A percentile compares a stretch with the other conserved stretches of the same genome.
These are phyloP conservation scores for Pichia thaimueangensis DNA, from an alignment of 805 yeast genomes.

Conservation along the genomic window DNA sequence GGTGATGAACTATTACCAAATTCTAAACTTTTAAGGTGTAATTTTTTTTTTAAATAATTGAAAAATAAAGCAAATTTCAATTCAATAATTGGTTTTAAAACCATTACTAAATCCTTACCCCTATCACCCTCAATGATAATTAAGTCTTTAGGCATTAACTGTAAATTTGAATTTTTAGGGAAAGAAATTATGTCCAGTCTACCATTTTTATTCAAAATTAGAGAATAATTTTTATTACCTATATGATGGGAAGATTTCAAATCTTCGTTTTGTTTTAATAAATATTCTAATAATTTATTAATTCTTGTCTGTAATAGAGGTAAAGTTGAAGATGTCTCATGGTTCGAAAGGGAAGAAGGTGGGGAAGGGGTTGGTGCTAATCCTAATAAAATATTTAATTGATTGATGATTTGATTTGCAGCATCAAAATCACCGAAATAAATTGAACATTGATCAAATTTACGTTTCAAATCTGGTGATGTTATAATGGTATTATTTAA, in stretches of 20 bases:
- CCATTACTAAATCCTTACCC: slow-evolving; percentile 73
- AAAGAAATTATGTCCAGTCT: slow-evolving; percentile 62
- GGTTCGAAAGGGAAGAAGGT: neutral
- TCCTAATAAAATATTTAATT: slow-evolving; percentile 28
- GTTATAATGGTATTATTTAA: slow-evolving; percentile 46
- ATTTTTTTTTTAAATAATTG: slow-evolving; percentile 67
- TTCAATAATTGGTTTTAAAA: slow-evolving; percentile 57
- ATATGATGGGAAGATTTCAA: slow-evolving; percentile 30
- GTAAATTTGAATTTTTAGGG: slow-evolving; percentile 57
- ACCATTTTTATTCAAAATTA: slow-evolving; percentile 34
- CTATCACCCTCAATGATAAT: slow-evolving; percentile 80
- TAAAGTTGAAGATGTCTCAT: neutral
- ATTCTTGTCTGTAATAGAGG: slow-evolving; percentile 20
- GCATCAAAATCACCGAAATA: slow-evolving; percentile 48
- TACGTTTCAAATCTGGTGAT: slow-evolving; percentile 46
- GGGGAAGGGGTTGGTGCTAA: slow-evolving; percentile 1
- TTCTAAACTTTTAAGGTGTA: slow-evolving; percentile 50
- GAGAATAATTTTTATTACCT: slow-evolving; percentile 30
- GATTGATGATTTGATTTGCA: slow-evolving; percentile 34
- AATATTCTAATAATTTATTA: slow-evolving; percentile 31
- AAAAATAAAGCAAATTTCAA: slow-evolving; percentile 63
- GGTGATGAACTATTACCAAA: slow-evolving; percentile 28
- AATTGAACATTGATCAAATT: slow-evolving; percentile 41
- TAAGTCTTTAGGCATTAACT: slow-evolving; percentile 53
- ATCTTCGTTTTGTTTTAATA: slow-evolving; percentile 41